Conservation (phyloP, 768 basidiomycete genomes). For the Macrolepiota dolichaula region DNA sequence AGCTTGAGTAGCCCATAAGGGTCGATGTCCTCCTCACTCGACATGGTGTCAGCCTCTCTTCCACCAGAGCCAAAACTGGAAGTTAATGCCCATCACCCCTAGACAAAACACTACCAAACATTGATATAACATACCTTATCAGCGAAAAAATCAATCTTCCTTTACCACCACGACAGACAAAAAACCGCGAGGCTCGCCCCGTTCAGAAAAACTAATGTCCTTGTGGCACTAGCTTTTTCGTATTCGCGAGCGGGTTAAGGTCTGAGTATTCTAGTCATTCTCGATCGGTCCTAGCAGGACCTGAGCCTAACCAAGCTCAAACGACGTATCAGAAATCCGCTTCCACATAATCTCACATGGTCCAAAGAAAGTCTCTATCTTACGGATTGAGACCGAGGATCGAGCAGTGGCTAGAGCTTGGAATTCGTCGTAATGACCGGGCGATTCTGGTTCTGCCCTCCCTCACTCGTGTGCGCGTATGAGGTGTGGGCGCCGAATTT, state of each 20-base stretch:
- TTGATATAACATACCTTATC: no score
- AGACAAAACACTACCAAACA: not conserved
- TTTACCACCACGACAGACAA: constrained; percentile 26
- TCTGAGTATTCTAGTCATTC: constrained; percentile 72
- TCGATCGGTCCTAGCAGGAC: constrained; percentile 60
- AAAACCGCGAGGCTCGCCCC: constrained; percentile 73
- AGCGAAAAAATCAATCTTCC: constrained; percentile 6
- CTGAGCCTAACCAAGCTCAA: constrained; percentile 49
- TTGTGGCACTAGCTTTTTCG: constrained; percentile 11
- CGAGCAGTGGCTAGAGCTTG: constrained; percentile 35
- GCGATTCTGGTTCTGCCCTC: constrained; percentile 22
- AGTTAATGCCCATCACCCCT: not conserved
- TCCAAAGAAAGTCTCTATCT: constrained; percentile 11
- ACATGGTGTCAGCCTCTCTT: not conserved
- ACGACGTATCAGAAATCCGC: constrained; percentile 68
- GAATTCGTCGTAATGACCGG: constrained; percentile 58
- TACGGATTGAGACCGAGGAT: constrained; percentile 22
- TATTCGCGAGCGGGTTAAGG: constrained; percentile 76
- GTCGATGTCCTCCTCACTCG: constrained; percentile 54
- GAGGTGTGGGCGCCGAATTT: constrained; percentile 10
- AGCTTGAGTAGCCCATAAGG: constrained; percentile 73
- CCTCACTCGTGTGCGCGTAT: not conserved
- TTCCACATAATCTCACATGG: constrained; percentile 1
- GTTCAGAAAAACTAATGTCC: constrained; percentile 32
- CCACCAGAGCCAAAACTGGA: no score